Evolutionary conservation across 2,329 filamentous ascomycete species (phyloP), one percentile per base, ranked within the genome.

Genomic region (Phaeoacremonium minimum): DNA sequence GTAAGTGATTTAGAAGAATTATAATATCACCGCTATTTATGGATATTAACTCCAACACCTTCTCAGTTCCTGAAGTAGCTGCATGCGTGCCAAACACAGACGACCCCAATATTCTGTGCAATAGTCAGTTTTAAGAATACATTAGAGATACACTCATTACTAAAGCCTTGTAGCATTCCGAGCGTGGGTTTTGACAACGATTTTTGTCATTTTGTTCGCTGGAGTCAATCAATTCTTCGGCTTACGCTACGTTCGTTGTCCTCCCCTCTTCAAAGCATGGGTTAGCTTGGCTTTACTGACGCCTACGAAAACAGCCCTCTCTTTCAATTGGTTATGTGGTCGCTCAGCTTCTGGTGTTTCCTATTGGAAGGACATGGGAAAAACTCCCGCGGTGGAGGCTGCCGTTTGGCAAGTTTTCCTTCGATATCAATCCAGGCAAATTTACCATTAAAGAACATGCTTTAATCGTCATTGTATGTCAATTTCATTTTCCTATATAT

Each of bases 401-500:
- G 36, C 50, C 46, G 46, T 8, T 55, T 44, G 18, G 47, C 28
- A n/a, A 22, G 44, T 9, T 55, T 40, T 13, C 45, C 37, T 35
- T 42, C 54, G 28, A 60, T 51, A 34, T 53, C 44, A 58, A 43
- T 28, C 41, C 41, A 3, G 41, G 38, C 15, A 35, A 20, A 3
- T 61, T 61, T 34, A 58, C 54, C 28, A 57, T 61, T 41, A 60
- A 61, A 32, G 58, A 61, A 31, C 58, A 61, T 35, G 54, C 41
- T 3, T 38, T 60, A 7, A 52, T 60, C 22, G 53, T 57, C 7
- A 57, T 61, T 20, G 56, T 58, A 53, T 55, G 51, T 35, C 61
- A 61, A 36, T 55, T 60, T 12, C 55, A 13, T 61, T 62, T 26
- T 26, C 22, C 9, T n/a, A 26, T 9, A 9, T 26, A 9, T 26